Evolutionary conservation across 2,329 filamentous ascomycete species (phyloP), one percentile per base, ranked within the genome.

Genomic region (Rugonectria rugulosa): DNA sequence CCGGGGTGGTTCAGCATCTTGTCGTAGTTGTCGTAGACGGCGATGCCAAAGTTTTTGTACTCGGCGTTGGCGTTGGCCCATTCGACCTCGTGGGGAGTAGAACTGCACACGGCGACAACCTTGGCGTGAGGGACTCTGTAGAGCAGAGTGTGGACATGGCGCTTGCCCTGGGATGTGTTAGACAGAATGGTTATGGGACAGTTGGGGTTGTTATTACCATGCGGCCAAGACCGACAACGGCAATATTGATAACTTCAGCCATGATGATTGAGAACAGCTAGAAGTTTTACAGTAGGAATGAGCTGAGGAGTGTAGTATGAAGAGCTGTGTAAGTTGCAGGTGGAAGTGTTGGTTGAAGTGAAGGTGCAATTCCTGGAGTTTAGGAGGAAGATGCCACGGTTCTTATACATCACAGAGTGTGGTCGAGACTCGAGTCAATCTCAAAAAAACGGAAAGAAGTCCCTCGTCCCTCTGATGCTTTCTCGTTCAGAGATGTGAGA

Each of bases 171-270:
- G 31, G 29, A 32, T 27, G 19, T 2, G 19, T 45, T 15, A 56
- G 53, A 29, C 4, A 6, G 5, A 11, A 21, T 10, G 2, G 9
- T 15, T 6, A 20, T 2, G 8, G 17, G 10, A 17, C 1, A 7
- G n/a, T 11, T 3, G 4, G 29, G 17, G 8, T 10, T 1, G 3
- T 2, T 4, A 23, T 31, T 32, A 59, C 56, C 61, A 63, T 64
- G 6, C 60, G 62, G 2, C 62, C 62, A 5, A 64, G 62, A 15
- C 60, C 56, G 14, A 61, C 55, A 21, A 63, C 50, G 4, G 60
- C 62, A 17, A 64, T 62, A 11, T 60, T 60, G 2, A 62, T 23
- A 8, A 40, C 2, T 3, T 50, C 44, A 14, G 57, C n/a, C 58
- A 64, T 64, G 3, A 1, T 41, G 29, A 32, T 32, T 32, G 29